These are phyloP conservation scores for Goffeauzyma gilvescens DNA, from an alignment of 768 basidiomycete genomes.

Conservation along the genomic window DNA sequence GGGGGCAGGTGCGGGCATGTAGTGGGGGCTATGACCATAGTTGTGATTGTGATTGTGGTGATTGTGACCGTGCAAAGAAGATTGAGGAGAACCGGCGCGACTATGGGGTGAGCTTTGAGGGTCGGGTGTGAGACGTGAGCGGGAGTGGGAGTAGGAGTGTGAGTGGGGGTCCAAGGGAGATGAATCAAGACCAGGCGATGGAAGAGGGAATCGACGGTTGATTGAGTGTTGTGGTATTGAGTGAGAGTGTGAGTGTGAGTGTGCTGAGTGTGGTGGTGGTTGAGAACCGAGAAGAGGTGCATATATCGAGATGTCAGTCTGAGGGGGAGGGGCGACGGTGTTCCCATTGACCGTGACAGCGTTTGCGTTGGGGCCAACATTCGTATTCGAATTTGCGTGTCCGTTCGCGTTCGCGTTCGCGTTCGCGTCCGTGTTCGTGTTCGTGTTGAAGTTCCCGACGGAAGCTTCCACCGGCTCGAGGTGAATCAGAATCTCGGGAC, in stretches of 20 bases:
- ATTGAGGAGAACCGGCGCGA: not conserved
- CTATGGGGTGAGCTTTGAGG: not conserved
- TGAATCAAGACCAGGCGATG: not conserved
- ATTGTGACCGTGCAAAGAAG: not conserved
- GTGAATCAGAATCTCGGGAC: not conserved
- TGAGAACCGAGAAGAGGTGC: too few relatives aligned
- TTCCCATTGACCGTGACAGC: not conserved
- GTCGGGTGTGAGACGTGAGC: not conserved
- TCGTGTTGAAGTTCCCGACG: too few relatives aligned
- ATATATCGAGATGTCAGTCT: too few relatives aligned
- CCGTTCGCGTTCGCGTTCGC: not conserved
- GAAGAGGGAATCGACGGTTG: not conserved
- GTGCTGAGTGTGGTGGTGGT: not conserved
- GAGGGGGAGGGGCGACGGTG: not conserved
- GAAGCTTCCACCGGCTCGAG: too few relatives aligned
- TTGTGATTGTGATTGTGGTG: not conserved
- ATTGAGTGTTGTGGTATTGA: not conserved
- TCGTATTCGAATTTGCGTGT: not conserved
- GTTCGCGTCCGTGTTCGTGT: too few relatives aligned
- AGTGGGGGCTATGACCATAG: conserved; percentile 1
- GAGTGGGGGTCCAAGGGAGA: too few relatives aligned
- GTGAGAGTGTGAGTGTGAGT: not conserved
- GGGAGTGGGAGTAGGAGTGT: not conserved
- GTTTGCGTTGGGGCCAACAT: not conserved
- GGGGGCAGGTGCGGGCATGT: not conserved